A percentile compares a stretch with the other conserved stretches of the same genome.
Conservation (phyloP, 2,329 filamentous ascomycete genomes). For the Penicillium concentricum region DNA sequence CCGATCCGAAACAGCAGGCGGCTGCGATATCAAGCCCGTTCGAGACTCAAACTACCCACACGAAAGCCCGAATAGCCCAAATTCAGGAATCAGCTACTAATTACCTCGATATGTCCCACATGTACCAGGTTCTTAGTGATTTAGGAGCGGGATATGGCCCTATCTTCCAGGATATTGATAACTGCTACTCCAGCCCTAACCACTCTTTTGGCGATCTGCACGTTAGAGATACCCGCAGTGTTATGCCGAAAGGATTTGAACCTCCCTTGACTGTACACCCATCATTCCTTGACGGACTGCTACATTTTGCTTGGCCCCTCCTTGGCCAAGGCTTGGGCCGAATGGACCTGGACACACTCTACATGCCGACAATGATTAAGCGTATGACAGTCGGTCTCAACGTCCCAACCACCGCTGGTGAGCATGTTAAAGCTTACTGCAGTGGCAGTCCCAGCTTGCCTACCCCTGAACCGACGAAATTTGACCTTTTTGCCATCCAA, state of each 20-base stretch:
- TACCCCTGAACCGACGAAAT: conserved; percentile 20
- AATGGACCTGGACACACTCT: conserved; percentile 32
- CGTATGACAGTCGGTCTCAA: conserved; percentile 23
- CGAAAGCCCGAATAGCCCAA: conserved; percentile 10
- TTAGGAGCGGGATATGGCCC: conserved; percentile 53
- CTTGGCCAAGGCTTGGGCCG: conserved; percentile 31
- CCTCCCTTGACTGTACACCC: conserved; percentile 48
- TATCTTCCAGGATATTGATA: conserved; percentile 53
- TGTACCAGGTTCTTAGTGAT: conserved; percentile 50
- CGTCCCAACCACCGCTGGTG: conserved; percentile 15
- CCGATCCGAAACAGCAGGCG: conserved; percentile 17
- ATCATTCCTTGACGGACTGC: conserved; percentile 44
- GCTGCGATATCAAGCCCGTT: conserved; percentile 15
- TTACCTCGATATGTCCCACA: conserved; percentile 33
- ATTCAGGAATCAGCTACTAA: conserved; percentile 14
- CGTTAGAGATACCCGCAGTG: conserved; percentile 45
- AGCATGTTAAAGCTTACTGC: conserved; percentile 22
- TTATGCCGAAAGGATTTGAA: conserved; percentile 51
- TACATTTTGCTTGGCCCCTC: conserved; percentile 34
- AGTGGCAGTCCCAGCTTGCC: conserved; percentile 20
- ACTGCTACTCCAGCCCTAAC: conserved; percentile 43
- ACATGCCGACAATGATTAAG: conserved; percentile 36
- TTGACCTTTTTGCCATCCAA: conserved; percentile 20
- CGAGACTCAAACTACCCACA: conserved; percentile 12
- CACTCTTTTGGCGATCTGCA: conserved; percentile 34